Percentiles rank a stretch among this genome's conserved stretches.
Evolutionary conservation across 208 protist species (phyloP).

Genomic region (Crithidia sp.): DNA sequence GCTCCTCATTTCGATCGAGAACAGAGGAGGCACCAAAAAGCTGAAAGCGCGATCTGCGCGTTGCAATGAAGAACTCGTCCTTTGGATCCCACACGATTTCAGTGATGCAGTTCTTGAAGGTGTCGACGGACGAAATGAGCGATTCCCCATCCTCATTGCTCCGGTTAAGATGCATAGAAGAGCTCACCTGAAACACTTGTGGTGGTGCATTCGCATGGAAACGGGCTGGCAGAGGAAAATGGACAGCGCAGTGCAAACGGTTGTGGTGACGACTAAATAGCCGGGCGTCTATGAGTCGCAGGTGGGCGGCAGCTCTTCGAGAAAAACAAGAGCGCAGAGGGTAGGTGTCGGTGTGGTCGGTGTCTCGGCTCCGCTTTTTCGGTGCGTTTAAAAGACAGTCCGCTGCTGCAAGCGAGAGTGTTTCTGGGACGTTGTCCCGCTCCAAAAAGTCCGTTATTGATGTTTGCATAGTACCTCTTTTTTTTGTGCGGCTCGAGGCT

Average conservation of each 20-base stretch:
- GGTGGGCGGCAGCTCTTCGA: not conserved
- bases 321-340: not conserved
- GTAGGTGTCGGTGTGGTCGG: not conserved
- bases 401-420: not conserved
- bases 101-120: constrained; percentile 26
- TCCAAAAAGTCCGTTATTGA: constrained; percentile 3
- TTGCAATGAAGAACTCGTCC: constrained; percentile 28
- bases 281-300: constrained; percentile 3
- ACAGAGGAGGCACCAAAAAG: constrained; percentile 19
- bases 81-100: constrained; percentile 29
- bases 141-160: constrained; percentile 11
- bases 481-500: not conserved
- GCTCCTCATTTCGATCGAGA: not conserved
- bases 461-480: not conserved
- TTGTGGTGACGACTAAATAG: not conserved
- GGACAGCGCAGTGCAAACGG: not conserved
- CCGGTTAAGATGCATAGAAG: constrained; percentile 13
- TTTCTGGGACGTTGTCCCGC: not conserved
- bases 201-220: not conserved
- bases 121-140: constrained; percentile 17
- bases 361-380: constrained; percentile 1
- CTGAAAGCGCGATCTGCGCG: constrained; percentile 29
- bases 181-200: not conserved
- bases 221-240: not conserved
- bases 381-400: not conserved